Base-by-base conservation (phyloP, 2,329 filamentous ascomycete species). In the Colletotrichum sp. region DNA sequence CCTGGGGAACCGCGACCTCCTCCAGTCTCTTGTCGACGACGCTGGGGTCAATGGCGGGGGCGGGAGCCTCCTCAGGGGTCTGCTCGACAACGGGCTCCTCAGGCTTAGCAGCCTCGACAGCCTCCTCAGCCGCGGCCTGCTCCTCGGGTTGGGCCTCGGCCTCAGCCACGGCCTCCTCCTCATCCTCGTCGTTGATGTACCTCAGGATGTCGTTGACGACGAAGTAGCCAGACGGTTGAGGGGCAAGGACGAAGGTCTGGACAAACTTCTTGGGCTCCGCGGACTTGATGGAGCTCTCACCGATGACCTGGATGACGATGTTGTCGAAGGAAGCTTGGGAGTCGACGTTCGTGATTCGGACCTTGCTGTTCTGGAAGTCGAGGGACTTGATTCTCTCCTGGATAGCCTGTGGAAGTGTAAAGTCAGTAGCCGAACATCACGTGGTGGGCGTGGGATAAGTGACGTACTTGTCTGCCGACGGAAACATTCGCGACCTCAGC, bases 121-220 rank as follows among this genome's bases (percentile, higher is more conserved):
- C 85, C 79, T 93, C 87, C 83, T 93, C 91, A 52, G 80, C 77
- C 67, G 79, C 75, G 58, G 81, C 78, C 77, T 85, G 82, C 73
- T 86, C 84, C 66, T 83, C 82, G 27, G 70, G 36, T 70, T 82
- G 83, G 22, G 83, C 72, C 78, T 85, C 83, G 52, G 81, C 62
- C 71, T 83, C 82, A 12, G 79, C 81, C n/a, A 82, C 78, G 48
- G 83, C 79, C 74, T 93, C 92, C 75, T 95, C 95, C 76, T 98
- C 96, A 56, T 90, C 90, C 80, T 96, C 94, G 77, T 97, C 95
- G 78, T 94, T 93, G 79, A 99, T 93, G 86, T 97, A 98, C 80
- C 97, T 92, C 88, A 98, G 95, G 84, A 99, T 98, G 83, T 99
- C 97, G 86, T 99, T 99, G 80, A 99, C 91, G 39, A 99, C 96